phyloP scores from a whole-genome alignment of 805 yeast species.

The Sporopachydermia quercuum region DNA sequence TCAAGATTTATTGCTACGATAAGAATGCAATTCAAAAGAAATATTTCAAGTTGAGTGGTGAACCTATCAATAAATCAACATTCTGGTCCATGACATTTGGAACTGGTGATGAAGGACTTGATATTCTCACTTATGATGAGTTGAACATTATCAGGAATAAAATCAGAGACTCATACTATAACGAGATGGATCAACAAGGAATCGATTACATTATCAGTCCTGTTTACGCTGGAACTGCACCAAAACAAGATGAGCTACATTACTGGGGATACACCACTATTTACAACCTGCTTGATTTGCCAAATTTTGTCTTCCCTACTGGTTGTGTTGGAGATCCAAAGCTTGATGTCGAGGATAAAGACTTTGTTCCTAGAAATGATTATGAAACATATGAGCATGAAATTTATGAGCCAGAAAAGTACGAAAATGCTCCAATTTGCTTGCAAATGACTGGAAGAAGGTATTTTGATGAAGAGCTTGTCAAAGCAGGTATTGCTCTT shows the following conservation, averaged over 20 bases:
- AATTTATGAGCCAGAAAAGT: slow-evolving; percentile 21
- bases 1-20: slow-evolving; percentile 39
- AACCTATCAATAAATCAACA: slow-evolving; percentile 45
- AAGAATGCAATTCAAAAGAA: slow-evolving; percentile 42
- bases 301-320: slow-evolving; percentile 27
- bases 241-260: slow-evolving; percentile 38
- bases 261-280: slow-evolving; percentile 66
- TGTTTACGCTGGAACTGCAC: slow-evolving; percentile 49
- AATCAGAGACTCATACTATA: slow-evolving; percentile 39
- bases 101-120: slow-evolving; percentile 31
- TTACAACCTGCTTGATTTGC: slow-evolving; percentile 51
- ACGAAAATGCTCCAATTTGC: slow-evolving; percentile 33
- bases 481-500: slow-evolving; percentile 9
- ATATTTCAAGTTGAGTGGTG: slow-evolving; percentile 42
- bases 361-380: slow-evolving; percentile 7
- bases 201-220: slow-evolving; percentile 53
- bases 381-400: slow-evolving; percentile 19
- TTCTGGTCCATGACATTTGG: slow-evolving; percentile 47
- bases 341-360: slow-evolving; percentile 6
- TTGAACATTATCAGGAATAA: slow-evolving; percentile 38
- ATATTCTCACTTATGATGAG: slow-evolving; percentile 36
- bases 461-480: slow-evolving; percentile 32
- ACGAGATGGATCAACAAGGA: slow-evolving; percentile 32
- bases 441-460: slow-evolving; percentile 36
- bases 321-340: slow-evolving; percentile 8